Conservation (phyloP, 2,329 filamentous ascomycete genomes). For the Thielaviopsis cerberus region DNA sequence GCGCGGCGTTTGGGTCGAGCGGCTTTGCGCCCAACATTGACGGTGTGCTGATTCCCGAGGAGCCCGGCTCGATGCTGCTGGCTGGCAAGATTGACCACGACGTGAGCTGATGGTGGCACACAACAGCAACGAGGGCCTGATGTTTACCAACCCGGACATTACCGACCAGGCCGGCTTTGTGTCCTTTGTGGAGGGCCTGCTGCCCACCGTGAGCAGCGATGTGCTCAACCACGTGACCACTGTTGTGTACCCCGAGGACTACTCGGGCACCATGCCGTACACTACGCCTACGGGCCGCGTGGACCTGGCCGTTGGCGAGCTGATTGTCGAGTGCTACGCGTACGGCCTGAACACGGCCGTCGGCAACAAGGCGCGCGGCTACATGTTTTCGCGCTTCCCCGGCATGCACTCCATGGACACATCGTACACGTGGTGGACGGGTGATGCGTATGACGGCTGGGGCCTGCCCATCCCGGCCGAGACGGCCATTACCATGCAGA, state of each 20-base stretch:
- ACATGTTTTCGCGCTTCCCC: constrained; percentile 31
- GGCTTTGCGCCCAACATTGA: constrained; percentile 22
- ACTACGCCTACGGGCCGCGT: constrained; percentile 7
- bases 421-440: constrained; percentile 30
- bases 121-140: constrained; percentile 31
- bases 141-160: constrained; percentile 20
- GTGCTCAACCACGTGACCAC: constrained; percentile 23
- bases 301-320: constrained; percentile 23
- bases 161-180: constrained; percentile 22
- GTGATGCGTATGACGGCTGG: constrained; percentile 12
- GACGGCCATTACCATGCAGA: constrained; percentile 17
- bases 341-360: constrained; percentile 28
- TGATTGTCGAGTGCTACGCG: constrained; percentile 30
- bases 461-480: constrained; percentile 14
- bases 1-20: constrained; percentile 13
- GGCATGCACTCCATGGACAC: constrained; percentile 32
- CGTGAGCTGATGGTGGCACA: constrained; percentile 16
- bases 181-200: constrained; percentile 19
- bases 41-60: constrained; percentile 17
- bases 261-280: constrained; percentile 4
- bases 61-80: constrained; percentile 17
- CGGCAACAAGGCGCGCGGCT: constrained; percentile 27
- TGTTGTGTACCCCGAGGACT: constrained; percentile 13
- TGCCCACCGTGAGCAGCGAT: constrained; percentile 14
- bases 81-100: constrained; percentile 17